These are phyloP conservation scores for Geotrichum ghanense DNA, from an alignment of 805 yeast genomes.

Conservation along the genomic window DNA sequence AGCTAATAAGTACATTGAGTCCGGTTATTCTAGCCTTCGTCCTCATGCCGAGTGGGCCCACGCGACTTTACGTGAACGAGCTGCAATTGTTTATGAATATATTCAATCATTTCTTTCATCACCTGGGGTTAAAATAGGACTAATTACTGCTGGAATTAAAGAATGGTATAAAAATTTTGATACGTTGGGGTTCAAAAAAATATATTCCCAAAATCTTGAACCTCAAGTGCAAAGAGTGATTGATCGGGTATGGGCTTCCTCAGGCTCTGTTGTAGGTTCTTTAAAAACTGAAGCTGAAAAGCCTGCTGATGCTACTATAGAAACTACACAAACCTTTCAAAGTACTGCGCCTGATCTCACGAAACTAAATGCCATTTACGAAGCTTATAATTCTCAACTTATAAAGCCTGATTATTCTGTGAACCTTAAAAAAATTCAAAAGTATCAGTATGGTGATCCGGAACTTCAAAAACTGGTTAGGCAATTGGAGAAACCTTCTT, in stretches of 20 bases:
- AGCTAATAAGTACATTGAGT: not conserved
- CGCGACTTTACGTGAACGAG: not conserved
- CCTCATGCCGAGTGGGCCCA: not conserved
- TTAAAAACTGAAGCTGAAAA: too few relatives aligned
- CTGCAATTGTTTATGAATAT: not conserved
- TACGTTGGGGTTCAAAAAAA: not conserved
- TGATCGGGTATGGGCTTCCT: not conserved
- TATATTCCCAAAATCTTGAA: not conserved
- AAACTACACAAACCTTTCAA: too few relatives aligned
- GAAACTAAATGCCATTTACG: not conserved
- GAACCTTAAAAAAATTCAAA: not conserved
- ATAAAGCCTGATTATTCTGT: not conserved
- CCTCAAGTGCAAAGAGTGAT: not conserved
- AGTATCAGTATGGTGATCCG: not conserved
- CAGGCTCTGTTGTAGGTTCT: too few relatives aligned
- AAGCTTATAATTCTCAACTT: not conserved
- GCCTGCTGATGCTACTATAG: too few relatives aligned
- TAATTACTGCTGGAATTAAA: not conserved
- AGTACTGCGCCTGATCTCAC: not conserved
- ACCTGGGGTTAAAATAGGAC: not conserved
- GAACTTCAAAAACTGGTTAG: not conserved
- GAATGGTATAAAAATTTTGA: not conserved
- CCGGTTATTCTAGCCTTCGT: not conserved
- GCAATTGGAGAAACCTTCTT: not conserved
- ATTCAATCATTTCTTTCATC: not conserved